A percentile compares a stretch with the other conserved stretches of the same genome.
Conservation (phyloP, 306 rosid species). For the Citrullus mucosospermus region DNA sequence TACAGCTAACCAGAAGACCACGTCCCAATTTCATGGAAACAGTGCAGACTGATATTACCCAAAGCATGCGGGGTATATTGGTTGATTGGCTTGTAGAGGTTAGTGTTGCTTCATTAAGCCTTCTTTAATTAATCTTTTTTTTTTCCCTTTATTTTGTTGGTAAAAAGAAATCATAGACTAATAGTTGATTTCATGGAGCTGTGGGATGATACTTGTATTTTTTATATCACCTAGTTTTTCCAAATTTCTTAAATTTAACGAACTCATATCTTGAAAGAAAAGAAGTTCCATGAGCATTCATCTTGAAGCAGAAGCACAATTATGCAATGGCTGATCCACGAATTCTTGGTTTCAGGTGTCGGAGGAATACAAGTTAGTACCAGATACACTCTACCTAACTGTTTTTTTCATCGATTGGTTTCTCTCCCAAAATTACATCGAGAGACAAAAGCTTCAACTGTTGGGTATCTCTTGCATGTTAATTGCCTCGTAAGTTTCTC, state of each 20-base stretch:
- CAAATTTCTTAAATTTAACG: not conserved
- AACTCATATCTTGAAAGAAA: not conserved
- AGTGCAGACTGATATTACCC: slow-evolving; percentile 64
- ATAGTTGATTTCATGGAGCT: not conserved
- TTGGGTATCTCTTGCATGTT: slow-evolving; percentile 94
- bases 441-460: slow-evolving; percentile 71
- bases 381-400: slow-evolving; percentile 77
- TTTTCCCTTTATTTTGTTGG: not conserved
- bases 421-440: slow-evolving; percentile 58
- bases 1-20: slow-evolving; percentile 71
- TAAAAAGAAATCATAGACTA: not conserved
- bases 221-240: not conserved
- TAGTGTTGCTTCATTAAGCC: slow-evolving; percentile 14
- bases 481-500: slow-evolving; percentile 74
- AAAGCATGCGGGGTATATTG: slow-evolving; percentile 74
- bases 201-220: not conserved
- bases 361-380: slow-evolving; percentile 64
- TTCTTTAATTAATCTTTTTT: not conserved
- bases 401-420: slow-evolving; percentile 74
- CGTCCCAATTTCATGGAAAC: slow-evolving; percentile 50
- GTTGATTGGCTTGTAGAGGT: slow-evolving; percentile 99
- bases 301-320: not conserved
- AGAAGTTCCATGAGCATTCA: not conserved
- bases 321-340: not conserved
- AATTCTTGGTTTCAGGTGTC: slow-evolving; percentile 53